Evolutionary conservation across 169 alveolate genomes (phyloP), one percentile per base, ranked within the genome.

Genomic region (Cyclospora cayetanensis): DNA sequence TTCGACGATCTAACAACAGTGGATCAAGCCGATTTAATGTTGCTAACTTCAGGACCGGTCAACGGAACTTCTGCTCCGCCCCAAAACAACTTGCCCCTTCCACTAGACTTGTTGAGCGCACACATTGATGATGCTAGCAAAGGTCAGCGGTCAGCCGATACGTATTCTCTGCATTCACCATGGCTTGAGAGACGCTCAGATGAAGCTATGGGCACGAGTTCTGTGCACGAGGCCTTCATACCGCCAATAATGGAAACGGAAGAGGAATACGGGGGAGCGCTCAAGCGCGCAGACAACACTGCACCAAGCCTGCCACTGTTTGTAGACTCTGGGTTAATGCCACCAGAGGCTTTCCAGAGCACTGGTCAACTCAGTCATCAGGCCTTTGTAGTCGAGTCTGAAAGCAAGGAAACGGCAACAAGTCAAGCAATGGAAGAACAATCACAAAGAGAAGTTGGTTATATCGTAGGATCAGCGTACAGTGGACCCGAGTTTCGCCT

Each of bases 401-500:
- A 80, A 27, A 46, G 60, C 60, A 46, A 7, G 60, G 60, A 11
- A 46, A 46, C 60, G 15, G 15, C 7, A 46, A 15, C 60, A 46
- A 46, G 15, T 15, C 60, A 46, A 15, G n/a, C n/a, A n/a, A 46
- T 46, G 60, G 15, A 11, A 15, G 89, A 80, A 46, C 76, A 80
- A 9, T 37, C 52, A 20, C 60, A 25, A 42, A 46, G 89, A 29
- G 39, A 74, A 53, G 89, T 50, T 22, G 89, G 89, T 0, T 80
- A 50, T 53, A 80, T 80, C 60, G 76, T 50, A 31, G 89, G 89
- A 65, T 70, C 41, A 37, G 89, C 60, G 4, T 80, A 80, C 37
- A 80, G 89, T 4, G 89, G 89, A 35, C 89, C 89, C 20, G 89
- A 35, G 4, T 80, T 80, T 74, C 53, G 34, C 55, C 89, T 74